These are phyloP conservation scores for Vitis cinerea DNA, from an alignment of 164 flowering plant genomes.

Conservation along the genomic window DNA sequence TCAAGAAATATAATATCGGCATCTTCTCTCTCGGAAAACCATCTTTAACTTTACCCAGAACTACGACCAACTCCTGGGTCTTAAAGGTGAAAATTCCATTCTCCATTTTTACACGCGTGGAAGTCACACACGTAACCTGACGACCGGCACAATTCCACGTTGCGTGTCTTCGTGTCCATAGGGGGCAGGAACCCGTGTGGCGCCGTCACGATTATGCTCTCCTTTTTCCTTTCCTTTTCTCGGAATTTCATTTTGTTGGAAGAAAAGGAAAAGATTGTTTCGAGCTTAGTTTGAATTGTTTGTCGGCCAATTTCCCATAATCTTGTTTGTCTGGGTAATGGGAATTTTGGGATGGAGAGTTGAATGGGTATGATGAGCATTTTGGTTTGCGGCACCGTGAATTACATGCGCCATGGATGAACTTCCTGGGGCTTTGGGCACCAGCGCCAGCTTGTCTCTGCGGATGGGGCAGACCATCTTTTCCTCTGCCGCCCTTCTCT, in stretches of 20 bases:
- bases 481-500: constrained; percentile 70
- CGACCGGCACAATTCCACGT: too few species aligned
- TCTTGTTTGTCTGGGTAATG: neutral
- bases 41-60: too few species aligned
- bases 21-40: too few species aligned
- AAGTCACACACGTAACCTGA: too few species aligned
- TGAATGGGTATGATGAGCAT: neutral
- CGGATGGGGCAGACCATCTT: constrained; percentile 75
- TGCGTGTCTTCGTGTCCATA: too few species aligned
- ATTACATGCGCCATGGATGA: constrained; percentile 9
- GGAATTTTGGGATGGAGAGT: constrained; percentile 5
- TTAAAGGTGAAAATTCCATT: too few species aligned
- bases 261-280: neutral
- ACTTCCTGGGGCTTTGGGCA: constrained; percentile 69
- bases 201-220: neutral
- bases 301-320: neutral
- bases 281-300: neutral
- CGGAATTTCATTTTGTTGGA: neutral
- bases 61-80: too few species aligned
- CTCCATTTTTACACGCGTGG: too few species aligned
- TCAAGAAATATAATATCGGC: too few species aligned
- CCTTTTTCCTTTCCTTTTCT: neutral
- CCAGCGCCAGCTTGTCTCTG: constrained; percentile 67
- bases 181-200: neutral
- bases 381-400: neutral